Conservation (phyloP, 495 filamentous ascomycete species). For the Elasticomyces elasticus region DNA sequence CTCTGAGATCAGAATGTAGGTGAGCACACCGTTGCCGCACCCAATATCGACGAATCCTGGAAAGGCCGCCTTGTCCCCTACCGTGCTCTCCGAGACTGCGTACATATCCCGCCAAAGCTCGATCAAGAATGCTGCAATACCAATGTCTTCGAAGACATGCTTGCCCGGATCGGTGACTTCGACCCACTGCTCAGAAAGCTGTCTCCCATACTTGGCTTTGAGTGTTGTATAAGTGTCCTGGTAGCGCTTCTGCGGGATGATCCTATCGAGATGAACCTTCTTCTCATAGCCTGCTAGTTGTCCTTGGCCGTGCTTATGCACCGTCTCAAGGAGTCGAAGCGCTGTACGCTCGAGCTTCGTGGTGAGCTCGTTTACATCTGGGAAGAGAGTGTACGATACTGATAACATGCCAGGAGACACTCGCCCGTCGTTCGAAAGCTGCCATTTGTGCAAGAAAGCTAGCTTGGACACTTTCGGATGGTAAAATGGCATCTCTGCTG, state of each 20-base stretch:
- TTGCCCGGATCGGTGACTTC: slow-evolving; percentile 81
- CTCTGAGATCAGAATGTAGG: slow-evolving; percentile 70
- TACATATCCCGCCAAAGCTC: slow-evolving; percentile 92
- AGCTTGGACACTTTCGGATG: slow-evolving; percentile 65
- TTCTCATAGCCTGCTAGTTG: slow-evolving; percentile 55
- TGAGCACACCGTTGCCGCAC: slow-evolving; percentile 90
- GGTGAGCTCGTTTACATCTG: slow-evolving; percentile 27
- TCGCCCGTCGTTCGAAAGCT: not conserved
- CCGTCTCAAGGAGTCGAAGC: slow-evolving; percentile 54
- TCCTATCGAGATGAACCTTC: slow-evolving; percentile 61
- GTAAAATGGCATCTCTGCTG: slow-evolving; percentile 68
- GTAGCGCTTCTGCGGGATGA: slow-evolving; percentile 61
- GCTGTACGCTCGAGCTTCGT: slow-evolving; percentile 59
- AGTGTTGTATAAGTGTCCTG: slow-evolving; percentile 77
- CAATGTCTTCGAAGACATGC: slow-evolving; percentile 88
- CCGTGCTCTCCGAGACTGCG: slow-evolving; percentile 16
- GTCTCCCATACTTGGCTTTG: slow-evolving; percentile 61
- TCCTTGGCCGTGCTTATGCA: slow-evolving; percentile 70
- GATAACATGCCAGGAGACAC: slow-evolving; percentile 45
- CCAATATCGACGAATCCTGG: slow-evolving; percentile 93
- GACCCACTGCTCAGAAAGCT: slow-evolving; percentile 60
- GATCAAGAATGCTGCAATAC: slow-evolving; percentile 87
- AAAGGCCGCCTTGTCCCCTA: slow-evolving; percentile 37
- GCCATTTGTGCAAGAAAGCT: slow-evolving; percentile 53
- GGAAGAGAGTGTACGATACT: slow-evolving; percentile 59